These are phyloP conservation scores for Trematosphaeria pertusa DNA, from an alignment of 2,329 filamentous ascomycete species.

Conservation along the genomic window DNA sequence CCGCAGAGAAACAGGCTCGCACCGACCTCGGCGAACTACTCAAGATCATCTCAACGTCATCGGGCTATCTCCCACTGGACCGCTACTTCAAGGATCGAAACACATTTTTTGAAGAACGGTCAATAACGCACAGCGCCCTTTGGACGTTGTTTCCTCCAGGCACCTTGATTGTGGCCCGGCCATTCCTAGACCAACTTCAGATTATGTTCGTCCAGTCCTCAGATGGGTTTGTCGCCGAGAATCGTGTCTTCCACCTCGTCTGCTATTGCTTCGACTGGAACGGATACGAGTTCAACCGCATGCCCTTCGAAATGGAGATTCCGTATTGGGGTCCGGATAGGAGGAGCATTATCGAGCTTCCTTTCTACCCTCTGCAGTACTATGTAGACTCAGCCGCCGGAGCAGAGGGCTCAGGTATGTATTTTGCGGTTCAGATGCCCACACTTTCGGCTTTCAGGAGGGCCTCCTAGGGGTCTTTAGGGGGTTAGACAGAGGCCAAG, in stretches of 20 bases:
- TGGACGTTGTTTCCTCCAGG: constrained; percentile 20
- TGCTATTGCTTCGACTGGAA: constrained; percentile 27
- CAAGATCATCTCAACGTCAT: constrained; percentile 10
- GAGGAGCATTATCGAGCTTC: constrained; percentile 41
- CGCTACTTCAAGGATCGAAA: constrained; percentile 11
- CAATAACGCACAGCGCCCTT: constrained; percentile 5
- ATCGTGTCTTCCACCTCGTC: constrained; percentile 5
- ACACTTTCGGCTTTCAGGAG: too few species aligned
- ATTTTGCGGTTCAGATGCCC: too few species aligned
- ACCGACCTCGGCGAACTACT: constrained; percentile 7
- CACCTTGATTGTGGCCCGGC: constrained; percentile 4
- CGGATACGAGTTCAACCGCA: constrained; percentile 17
- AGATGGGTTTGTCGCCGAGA: constrained; percentile 3
- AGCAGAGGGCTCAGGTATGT: too few species aligned
- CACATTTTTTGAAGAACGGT: neutral
- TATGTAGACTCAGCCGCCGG: constrained; percentile 33
- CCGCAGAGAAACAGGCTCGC: constrained; percentile 7
- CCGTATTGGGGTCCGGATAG: constrained; percentile 16
- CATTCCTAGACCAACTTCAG: constrained; percentile 10
- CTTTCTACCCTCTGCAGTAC: constrained; percentile 49
- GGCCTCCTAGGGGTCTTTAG: too few species aligned
- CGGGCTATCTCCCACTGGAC: constrained; percentile 6
- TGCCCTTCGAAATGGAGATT: constrained; percentile 10
- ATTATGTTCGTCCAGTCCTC: constrained; percentile 9
- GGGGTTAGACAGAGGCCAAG: too few species aligned